These are phyloP conservation scores for Flaveria brownii DNA, from an alignment of 129 eudicot species.

Conservation along the genomic window DNA sequence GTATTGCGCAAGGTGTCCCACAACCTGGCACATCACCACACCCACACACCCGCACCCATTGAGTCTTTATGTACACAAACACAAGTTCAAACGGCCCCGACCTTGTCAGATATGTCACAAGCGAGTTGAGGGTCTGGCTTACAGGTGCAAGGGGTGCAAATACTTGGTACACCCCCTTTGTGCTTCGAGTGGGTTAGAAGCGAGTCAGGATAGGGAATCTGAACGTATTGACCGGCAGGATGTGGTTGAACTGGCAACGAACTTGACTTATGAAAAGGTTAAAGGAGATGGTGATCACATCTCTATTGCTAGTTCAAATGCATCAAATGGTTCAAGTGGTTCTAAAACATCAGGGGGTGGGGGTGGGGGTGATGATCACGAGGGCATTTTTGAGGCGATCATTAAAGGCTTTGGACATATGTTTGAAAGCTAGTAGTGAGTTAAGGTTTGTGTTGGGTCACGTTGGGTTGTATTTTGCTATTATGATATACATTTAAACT, in stretches of 20 bases:
- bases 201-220: background rate
- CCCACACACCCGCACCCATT: background rate
- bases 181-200: background rate
- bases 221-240: slow-evolving; percentile 1
- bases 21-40: slow-evolving; percentile 4
- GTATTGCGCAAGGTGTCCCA: slow-evolving; percentile 26
- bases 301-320: slow-evolving; percentile 11
- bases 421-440: slow-evolving; percentile 14
- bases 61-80: slow-evolving; percentile 15
- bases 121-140: slow-evolving; percentile 15
- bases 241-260: slow-evolving; percentile 11
- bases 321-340: slow-evolving; percentile 5
- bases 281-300: too few relatives aligned
- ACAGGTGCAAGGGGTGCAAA: slow-evolving; percentile 16
- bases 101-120: slow-evolving; percentile 24
- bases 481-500: background rate
- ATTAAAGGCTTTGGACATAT: slow-evolving; percentile 19
- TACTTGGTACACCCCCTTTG: slow-evolving; percentile 22
- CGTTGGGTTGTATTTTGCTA: background rate
- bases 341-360: background rate
- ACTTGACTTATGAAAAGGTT: background rate
- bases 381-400: slow-evolving; percentile 5
- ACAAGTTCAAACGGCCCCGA: background rate
- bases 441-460: background rate
- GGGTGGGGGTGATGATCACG: background rate